Conservation (phyloP, 495 filamentous ascomycete genomes). For the Lichenothelia convexa region DNA sequence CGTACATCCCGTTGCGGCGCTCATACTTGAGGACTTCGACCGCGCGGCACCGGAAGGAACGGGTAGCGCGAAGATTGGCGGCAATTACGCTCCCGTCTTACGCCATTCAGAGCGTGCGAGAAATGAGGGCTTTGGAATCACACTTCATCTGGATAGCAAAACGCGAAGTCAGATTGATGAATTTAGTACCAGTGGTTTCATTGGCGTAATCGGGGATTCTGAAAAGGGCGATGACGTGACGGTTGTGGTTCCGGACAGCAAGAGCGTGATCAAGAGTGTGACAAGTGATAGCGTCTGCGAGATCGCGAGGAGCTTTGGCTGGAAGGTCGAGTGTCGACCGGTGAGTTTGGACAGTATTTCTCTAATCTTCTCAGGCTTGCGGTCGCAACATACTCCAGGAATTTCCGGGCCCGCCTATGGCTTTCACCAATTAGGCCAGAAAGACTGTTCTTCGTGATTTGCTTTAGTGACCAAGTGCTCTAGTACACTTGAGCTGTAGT, state of each 20-base stretch:
- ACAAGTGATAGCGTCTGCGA: constrained; percentile 14
- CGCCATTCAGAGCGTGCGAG: constrained; percentile 23
- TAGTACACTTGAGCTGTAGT: no score
- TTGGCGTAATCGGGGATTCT: constrained; percentile 20
- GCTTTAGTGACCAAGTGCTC: no score
- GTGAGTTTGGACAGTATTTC: constrained; percentile 2
- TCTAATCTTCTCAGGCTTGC: no score
- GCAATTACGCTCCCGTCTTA: constrained; percentile 40
- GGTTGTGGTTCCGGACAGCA: constrained; percentile 20
- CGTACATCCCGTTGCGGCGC: constrained; percentile 18
- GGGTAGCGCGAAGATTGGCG: constrained; percentile 36
- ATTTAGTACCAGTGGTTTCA: constrained; percentile 29
- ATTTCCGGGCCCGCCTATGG: no score
- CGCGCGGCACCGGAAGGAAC: constrained; percentile 36
- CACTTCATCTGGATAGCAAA: constrained; percentile 29
- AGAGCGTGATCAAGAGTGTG: constrained; percentile 20
- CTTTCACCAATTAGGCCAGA: no score
- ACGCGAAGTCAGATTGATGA: constrained; percentile 28
- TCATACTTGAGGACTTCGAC: constrained; percentile 39
- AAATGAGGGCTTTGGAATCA: constrained; percentile 26
- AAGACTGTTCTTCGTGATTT: no score
- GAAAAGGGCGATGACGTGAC: constrained; percentile 8
- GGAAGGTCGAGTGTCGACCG: constrained; percentile 17
- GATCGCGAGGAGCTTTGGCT: constrained; percentile 16
- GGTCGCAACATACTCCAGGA: no score